Base-by-base conservation (phyloP, 129 eudicot genomes). In the Arctium minus region DNA sequence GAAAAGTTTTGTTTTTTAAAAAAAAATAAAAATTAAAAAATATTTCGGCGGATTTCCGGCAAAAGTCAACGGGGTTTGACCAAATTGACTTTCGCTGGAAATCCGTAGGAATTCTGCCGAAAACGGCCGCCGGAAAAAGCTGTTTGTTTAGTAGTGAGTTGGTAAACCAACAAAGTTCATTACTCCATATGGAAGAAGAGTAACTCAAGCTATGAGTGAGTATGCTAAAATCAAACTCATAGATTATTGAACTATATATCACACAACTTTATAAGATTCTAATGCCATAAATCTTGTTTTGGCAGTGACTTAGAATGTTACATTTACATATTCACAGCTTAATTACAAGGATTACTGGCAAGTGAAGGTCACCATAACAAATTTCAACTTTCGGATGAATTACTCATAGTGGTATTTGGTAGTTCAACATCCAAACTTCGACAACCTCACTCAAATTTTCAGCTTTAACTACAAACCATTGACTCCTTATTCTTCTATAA, bases 341-440 rank as follows among this genome's bases (percentile, higher is more conserved):
- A 96, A 96, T 78, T 96, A 93, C 93, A 91, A 96, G 91, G 99
- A 93, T 0, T 96, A 96, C 79, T 96, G 99, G 99, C 84, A 97
- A 6, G 98, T 96, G 64, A 96, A 96, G 89, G 92, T 96, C 85
- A 89, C 98, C 1, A 90, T 96, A 11, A 96, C 99, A 12, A 96
- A 96, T 79, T 91, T 96, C 85, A 96, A 93, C 80, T 96, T 90
- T 87, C 53, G 94, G 88, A 95, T 95, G 99, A 96, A 96, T 82
- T 96, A 96, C 65, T 84, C 98, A 0, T 87, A 88, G 85, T 96
- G 99, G 98, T 93, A 96, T 80, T 79, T 96, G 83, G 99, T 96
- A 9, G 89, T 88, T 6, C 98, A 93, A 73, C 99, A 96, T 40
- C 99, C 99, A 38, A 96, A 96, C 89, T 93, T 96, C 15, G 99